These are phyloP conservation scores for Nothophytophthora sp. DNA, from an alignment of 352 stramenopile species.

Conservation along the genomic window DNA sequence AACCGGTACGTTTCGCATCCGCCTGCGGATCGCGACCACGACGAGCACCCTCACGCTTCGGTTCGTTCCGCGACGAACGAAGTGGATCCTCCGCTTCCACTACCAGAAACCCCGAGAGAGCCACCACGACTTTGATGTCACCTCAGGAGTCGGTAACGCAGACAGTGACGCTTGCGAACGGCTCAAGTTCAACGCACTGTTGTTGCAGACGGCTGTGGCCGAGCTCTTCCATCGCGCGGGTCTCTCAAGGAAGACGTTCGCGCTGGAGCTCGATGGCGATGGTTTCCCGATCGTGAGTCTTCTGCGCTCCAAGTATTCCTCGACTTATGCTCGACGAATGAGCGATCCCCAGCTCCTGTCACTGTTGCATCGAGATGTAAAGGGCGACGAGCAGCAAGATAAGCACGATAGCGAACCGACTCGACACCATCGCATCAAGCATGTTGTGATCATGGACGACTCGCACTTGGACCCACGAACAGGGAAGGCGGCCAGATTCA, in stretches of 20 bases:
- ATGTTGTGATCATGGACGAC: constrained; percentile 7
- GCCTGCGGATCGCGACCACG: background rate
- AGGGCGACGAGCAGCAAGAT: background rate
- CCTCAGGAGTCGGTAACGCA: constrained; percentile 10
- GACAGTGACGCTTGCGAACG: constrained; percentile 7
- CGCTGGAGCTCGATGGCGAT: constrained; percentile 9
- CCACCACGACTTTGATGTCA: constrained; percentile 9
- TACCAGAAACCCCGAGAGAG: constrained; percentile 12
- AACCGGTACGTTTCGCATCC: constrained; percentile 1
- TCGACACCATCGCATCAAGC: background rate
- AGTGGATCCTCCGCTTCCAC: constrained; percentile 14
- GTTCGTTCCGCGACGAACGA: constrained; percentile 6
- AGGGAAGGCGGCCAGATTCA: background rate
- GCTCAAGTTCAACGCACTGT: constrained; percentile 12
- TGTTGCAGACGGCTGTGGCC: constrained; percentile 12
- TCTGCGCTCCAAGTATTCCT: constrained; percentile 3
- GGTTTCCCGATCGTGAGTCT: constrained; percentile 6
- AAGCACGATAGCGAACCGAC: background rate
- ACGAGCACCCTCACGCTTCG: background rate
- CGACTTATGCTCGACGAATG: constrained; percentile 3
- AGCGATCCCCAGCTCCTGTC: constrained; percentile 4
- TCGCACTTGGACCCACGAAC: constrained; percentile 6
- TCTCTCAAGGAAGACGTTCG: constrained; percentile 8
- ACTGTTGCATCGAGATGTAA: constrained; percentile 3
- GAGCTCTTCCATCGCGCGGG: constrained; percentile 10